Evolutionary conservation across 1,284 basidiomycete species (phyloP).

Genomic region (Cryptococcus floricola): DNA sequence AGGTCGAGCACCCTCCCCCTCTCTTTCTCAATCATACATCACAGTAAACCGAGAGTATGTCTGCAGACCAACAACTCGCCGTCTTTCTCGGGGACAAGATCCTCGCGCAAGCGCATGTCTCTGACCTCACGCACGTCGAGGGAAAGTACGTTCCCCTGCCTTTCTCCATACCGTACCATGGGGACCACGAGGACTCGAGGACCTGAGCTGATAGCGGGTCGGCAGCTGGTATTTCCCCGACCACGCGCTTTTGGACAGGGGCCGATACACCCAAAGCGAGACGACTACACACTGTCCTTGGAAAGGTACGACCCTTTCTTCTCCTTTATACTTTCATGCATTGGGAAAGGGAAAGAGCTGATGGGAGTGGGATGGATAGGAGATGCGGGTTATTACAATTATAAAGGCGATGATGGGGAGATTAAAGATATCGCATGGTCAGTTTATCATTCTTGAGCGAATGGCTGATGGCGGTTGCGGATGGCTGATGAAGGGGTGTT

Average conservation of each 20-base stretch:
- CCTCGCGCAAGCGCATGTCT: slow-evolving; percentile 31
- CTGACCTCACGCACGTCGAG: slow-evolving; percentile 36
- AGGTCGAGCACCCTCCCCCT: too few relatives aligned
- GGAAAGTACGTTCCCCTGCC: slow-evolving; percentile 33
- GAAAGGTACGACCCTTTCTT: slow-evolving; percentile 34
- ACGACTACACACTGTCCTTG: slow-evolving; percentile 38
- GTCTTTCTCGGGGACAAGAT: slow-evolving; percentile 33
- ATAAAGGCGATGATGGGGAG: slow-evolving; percentile 33
- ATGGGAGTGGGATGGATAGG: slow-evolving; percentile 12
- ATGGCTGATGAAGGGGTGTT: background rate
- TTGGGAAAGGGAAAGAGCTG: background rate
- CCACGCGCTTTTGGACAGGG: slow-evolving; percentile 31
- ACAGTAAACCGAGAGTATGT: slow-evolving; percentile 11
- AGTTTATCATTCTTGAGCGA: background rate
- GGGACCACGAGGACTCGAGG: background rate
- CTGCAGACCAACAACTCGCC: slow-evolving; percentile 35
- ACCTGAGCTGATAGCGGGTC: background rate
- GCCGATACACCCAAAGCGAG: slow-evolving; percentile 25
- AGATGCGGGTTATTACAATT: slow-evolving; percentile 39
- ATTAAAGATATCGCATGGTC: slow-evolving; percentile 44
- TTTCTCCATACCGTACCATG: background rate
- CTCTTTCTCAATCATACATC: too few relatives aligned
- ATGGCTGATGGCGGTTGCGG: background rate
- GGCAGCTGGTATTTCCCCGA: slow-evolving; percentile 42
- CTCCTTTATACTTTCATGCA: background rate